Base-by-base conservation (phyloP, 805 yeast species). In the Monosporozyma aquatica region DNA sequence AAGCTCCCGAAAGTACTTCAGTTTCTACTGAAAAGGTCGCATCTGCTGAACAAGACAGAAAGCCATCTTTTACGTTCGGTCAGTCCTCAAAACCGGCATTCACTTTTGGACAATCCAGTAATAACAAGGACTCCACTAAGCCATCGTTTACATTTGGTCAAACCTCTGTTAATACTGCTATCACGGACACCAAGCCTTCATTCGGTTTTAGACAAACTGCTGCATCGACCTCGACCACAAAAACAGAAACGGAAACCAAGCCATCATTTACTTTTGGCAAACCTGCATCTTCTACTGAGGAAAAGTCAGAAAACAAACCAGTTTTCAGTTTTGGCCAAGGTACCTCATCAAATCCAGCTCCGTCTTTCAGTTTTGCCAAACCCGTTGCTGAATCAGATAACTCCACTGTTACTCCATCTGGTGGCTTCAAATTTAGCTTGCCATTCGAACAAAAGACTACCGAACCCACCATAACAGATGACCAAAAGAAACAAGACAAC, bases 381-480 rank as follows among this genome's bases (percentile, higher is more conserved):
- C 46, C 55, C 11, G 29, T 44, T 9, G 38, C 47, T 9, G 23
- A 38, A 6, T 14, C 43, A 7, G 32, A 43, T n/a, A 8, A 46
- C 5, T 14, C 51, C 2, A 41, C 49, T n/a, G 50, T 62, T 13
- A 32, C 44, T 23, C 59, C 65, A 23, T 46, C 65, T 1, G 58
- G 56, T 25, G 63, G 64, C 2, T 61, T 62, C 45, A 62, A 63
- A 15, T 59, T 61, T 39, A 47, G 54, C 8, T 40, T 61, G 28
- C 67, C 67, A 4, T 63, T 61, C 46, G 55, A 52, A 41, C 59
- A 60, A 40, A 54, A 50, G 15, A 20, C 46, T 4, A 27, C 55
- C 4, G 42, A 52, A 5, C 26, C 4, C 18, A 20, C 4, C 7
- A 32, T 11, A 14, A 18, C 17, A 4, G 35, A 17, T 11, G 35